Evolutionary conservation across 306 rosid species (phyloP).

Genomic region (Fagus crenata): DNA sequence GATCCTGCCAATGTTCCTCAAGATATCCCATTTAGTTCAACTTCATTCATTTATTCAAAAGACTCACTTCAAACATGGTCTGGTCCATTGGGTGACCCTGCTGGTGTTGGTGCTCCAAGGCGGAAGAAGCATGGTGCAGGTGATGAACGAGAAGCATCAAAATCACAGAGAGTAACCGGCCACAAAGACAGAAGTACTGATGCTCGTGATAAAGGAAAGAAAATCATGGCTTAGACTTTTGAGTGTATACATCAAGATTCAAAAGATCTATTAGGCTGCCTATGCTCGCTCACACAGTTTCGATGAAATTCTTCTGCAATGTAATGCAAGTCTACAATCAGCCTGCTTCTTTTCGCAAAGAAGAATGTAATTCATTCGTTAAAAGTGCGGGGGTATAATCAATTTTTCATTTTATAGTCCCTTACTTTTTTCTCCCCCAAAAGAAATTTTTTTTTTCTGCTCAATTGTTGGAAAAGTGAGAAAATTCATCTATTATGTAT

Average conservation of each 20-base stretch:
- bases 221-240: slow-evolving; percentile 39
- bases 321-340: slow-evolving; percentile 13
- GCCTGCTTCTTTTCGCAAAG: slow-evolving; percentile 29
- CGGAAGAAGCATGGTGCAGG: slow-evolving; percentile 58
- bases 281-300: slow-evolving; percentile 27
- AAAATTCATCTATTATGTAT: slow-evolving; percentile 42
- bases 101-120: slow-evolving; percentile 50
- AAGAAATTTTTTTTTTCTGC: slow-evolving; percentile 14
- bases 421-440: slow-evolving; percentile 21
- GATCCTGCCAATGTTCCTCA: slow-evolving; percentile 74
- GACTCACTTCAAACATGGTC: slow-evolving; percentile 80
- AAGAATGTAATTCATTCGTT: slow-evolving; percentile 33
- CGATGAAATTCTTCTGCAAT: slow-evolving; percentile 28
- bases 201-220: slow-evolving; percentile 63
- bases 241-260: slow-evolving; percentile 36
- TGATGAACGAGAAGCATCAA: slow-evolving; percentile 51
- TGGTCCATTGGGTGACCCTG: slow-evolving; percentile 70
- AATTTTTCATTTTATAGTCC: slow-evolving; percentile 26
- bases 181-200: slow-evolving; percentile 37
- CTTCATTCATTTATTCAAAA: slow-evolving; percentile 61
- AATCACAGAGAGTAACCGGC: slow-evolving; percentile 25
- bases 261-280: slow-evolving; percentile 20
- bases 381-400: slow-evolving; percentile 33
- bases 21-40: slow-evolving; percentile 63
- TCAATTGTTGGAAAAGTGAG: slow-evolving; percentile 46